Evolutionary conservation across 2,329 filamentous ascomycete species (phyloP).

Genomic region (Calycina marina): DNA sequence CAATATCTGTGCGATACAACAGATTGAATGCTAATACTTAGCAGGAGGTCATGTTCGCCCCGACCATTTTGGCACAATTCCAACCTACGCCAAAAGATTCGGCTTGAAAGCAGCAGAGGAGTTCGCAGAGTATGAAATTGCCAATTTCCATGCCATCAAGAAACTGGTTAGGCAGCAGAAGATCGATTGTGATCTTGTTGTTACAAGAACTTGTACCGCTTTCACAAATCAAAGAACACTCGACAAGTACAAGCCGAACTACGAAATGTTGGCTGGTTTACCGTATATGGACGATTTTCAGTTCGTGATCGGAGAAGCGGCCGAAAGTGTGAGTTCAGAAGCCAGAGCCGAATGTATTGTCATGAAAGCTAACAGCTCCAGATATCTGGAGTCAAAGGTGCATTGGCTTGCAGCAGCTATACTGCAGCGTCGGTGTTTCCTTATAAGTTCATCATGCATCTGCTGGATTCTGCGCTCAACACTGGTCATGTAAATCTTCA

Average conservation of each 20-base stretch:
- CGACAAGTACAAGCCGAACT: constrained; percentile 1
- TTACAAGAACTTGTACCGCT: constrained; percentile 18
- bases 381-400: constrained; percentile 15
- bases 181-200: constrained; percentile 28
- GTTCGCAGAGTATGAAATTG: constrained; percentile 24
- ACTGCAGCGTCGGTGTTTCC: constrained; percentile 30
- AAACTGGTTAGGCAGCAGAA: constrained; percentile 24
- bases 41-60: neutral
- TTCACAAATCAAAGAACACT: constrained; percentile 2
- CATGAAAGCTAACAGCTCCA: neutral
- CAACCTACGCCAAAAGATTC: neutral
- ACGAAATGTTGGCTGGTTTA: constrained; percentile 1
- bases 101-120: neutral
- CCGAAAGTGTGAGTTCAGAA: constrained; percentile 1
- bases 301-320: constrained; percentile 1
- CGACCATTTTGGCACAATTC: neutral
- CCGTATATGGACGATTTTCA: constrained; percentile 4
- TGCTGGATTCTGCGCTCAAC: constrained; percentile 32
- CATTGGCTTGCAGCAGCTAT: constrained; percentile 9
- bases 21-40: too few species aligned
- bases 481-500: constrained; percentile 32
- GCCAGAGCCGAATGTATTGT: neutral
- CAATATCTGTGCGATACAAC: neutral
- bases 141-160: constrained; percentile 25
- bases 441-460: constrained; percentile 41